These are phyloP conservation scores for Mycosphaerella arachidis DNA, from an alignment of 2,329 filamentous ascomycete species.

Conservation along the genomic window DNA sequence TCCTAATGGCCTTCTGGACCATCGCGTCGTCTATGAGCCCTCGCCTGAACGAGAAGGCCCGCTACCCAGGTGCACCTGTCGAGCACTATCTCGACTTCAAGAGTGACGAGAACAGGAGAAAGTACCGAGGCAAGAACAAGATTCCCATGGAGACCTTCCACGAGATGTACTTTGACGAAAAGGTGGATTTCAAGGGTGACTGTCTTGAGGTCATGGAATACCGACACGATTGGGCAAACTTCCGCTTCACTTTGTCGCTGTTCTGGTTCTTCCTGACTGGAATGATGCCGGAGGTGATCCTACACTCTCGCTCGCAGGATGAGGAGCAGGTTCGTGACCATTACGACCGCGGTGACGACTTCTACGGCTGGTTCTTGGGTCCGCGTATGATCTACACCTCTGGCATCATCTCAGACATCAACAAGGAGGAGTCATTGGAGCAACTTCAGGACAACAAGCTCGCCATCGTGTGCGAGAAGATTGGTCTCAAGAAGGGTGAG, in stretches of 20 bases:
- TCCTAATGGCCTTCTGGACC: constrained; percentile 79
- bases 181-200: constrained; percentile 94
- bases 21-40: constrained; percentile 74
- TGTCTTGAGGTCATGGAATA: constrained; percentile 84
- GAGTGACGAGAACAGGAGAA: constrained; percentile 53
- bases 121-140: constrained; percentile 73
- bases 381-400: constrained; percentile 99
- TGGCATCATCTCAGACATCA: constrained; percentile 83
- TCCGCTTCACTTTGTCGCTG: constrained; percentile 79
- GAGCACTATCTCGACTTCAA: constrained; percentile 89
- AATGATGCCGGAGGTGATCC: constrained; percentile 84
- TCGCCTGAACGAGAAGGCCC: constrained; percentile 88
- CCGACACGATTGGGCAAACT: constrained; percentile 94
- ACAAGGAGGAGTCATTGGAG: constrained; percentile 84
- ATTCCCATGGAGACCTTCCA: constrained; percentile 92
- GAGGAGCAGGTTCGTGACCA: constrained; percentile 97
- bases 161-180: constrained; percentile 94
- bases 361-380: constrained; percentile 97
- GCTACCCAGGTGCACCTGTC: constrained; percentile 76
- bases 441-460: constrained; percentile 98
- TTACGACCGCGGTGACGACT: constrained; percentile 97
- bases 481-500: constrained; percentile 75
- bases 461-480: constrained; percentile 92
- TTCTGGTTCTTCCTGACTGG: constrained; percentile 84
- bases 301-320: constrained; percentile 90